Percentiles rank a stretch among this genome's conserved stretches.
Evolutionary conservation across 169 alveolate genomes (phyloP).

Genomic region (Eimeria zaria): DNA sequence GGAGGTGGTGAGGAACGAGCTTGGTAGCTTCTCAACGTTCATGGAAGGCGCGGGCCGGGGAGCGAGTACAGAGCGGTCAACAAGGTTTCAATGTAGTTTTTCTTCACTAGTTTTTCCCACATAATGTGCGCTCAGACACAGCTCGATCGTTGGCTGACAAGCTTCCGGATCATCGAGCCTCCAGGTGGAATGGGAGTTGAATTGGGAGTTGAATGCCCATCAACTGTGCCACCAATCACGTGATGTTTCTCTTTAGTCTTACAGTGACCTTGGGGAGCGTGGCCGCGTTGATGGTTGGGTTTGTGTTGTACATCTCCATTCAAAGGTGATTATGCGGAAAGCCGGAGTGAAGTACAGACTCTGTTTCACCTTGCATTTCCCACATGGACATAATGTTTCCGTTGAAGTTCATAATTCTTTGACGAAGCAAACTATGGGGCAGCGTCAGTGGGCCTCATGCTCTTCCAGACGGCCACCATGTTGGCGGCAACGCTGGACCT

Average conservation of each 20-base stretch:
- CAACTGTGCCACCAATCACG: not conserved
- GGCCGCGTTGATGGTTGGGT: not conserved
- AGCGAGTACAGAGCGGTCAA: not conserved
- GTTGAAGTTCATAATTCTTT: not conserved
- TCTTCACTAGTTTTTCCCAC: not conserved
- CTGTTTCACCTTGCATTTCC: not conserved
- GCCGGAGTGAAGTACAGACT: not conserved
- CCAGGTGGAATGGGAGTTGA: not conserved
- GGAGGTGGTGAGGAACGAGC: not conserved
- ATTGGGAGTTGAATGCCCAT: too few species aligned
- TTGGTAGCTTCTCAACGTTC: not conserved
- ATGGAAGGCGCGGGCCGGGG: not conserved
- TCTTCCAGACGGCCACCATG: not conserved
- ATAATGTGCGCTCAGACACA: not conserved
- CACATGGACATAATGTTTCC: too few species aligned
- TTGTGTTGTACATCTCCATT: not conserved
- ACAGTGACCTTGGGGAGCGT: not conserved
- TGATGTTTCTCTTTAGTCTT: not conserved
- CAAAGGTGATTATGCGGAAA: not conserved
- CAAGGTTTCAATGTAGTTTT: not conserved
- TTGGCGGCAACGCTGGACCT: not conserved
- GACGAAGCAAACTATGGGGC: not conserved
- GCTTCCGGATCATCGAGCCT: not conserved
- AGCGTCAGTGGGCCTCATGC: not conserved
- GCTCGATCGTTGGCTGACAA: not conserved